phyloP scores from a whole-genome alignment of 2,329 filamentous ascomycete species.

The Ophiostoma australiae region DNA sequence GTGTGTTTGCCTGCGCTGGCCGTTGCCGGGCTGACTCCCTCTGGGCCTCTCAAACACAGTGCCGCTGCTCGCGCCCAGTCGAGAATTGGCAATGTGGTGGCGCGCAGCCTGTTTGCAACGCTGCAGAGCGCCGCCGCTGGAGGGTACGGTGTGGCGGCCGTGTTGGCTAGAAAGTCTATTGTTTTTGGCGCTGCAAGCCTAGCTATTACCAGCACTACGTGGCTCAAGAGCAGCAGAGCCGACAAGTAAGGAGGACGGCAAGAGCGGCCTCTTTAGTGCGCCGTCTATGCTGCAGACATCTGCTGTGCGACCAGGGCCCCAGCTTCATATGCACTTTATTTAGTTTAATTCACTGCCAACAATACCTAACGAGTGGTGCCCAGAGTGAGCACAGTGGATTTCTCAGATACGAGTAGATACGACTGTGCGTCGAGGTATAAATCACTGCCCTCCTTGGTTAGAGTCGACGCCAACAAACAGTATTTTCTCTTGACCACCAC shows the following conservation, averaged over 20 bases:
- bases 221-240: not conserved
- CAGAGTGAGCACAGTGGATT: no score
- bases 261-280: no score
- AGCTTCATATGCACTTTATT: no score
- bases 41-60: not conserved
- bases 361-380: no score
- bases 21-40: conserved; percentile 4
- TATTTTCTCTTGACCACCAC: no score
- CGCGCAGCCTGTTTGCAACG: conserved; percentile 31
- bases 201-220: not conserved
- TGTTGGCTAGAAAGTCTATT: not conserved
- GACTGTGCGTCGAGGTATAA: not conserved
- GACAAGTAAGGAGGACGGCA: no score
- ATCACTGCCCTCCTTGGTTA: not conserved
- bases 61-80: conserved; percentile 30
- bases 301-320: no score
- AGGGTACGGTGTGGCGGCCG: not conserved
- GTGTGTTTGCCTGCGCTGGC: not conserved
- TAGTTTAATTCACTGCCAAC: no score
- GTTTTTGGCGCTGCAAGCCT: not conserved
- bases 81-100: conserved; percentile 31
- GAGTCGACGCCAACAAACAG: no score
- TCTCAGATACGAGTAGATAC: not conserved
- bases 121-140: conserved; percentile 31
- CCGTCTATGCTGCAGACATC: no score